These are phyloP conservation scores for Catharanthus roseus DNA, from an alignment of 257 asterid genomes.

Conservation along the genomic window DNA sequence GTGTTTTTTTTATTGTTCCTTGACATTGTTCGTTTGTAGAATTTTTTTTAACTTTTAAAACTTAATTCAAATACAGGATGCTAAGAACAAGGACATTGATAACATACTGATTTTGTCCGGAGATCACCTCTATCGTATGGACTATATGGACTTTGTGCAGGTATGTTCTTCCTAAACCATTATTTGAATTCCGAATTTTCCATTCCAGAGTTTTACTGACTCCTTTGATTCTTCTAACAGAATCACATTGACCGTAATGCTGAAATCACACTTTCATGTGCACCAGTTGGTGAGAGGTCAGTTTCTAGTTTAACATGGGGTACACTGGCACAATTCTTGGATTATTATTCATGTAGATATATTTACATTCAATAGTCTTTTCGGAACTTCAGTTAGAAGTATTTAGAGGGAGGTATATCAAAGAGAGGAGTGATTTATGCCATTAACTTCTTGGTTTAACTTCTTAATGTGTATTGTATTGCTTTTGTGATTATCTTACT, in stretches of 20 bases:
- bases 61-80: conserved; percentile 44
- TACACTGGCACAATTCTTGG: not conserved
- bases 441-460: not conserved
- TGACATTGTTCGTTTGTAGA: not conserved
- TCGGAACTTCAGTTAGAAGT: not conserved
- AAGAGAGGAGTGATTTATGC: not conserved
- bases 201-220: conserved; percentile 7
- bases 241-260: conserved; percentile 89
- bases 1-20: not conserved
- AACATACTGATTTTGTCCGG: conserved; percentile 78
- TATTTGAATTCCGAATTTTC: not conserved
- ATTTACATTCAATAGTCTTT: not conserved
- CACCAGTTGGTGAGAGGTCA: conserved; percentile 77
- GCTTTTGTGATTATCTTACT: conserved; percentile 11
- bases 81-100: conserved; percentile 79
- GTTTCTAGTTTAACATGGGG: conserved; percentile 6
- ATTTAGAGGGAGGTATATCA: not conserved
- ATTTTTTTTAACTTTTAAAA: not conserved
- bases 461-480: not conserved
- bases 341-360: not conserved
- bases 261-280: conserved; percentile 88
- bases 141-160: conserved; percentile 92
- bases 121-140: conserved; percentile 95
- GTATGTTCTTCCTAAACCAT: conserved; percentile 28
- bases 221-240: conserved; percentile 39